A percentile compares a stretch with the other conserved stretches of the same genome.
phyloP scores from a whole-genome alignment of 73 alveolate genomes.

The Breviolum minutum region DNA sequence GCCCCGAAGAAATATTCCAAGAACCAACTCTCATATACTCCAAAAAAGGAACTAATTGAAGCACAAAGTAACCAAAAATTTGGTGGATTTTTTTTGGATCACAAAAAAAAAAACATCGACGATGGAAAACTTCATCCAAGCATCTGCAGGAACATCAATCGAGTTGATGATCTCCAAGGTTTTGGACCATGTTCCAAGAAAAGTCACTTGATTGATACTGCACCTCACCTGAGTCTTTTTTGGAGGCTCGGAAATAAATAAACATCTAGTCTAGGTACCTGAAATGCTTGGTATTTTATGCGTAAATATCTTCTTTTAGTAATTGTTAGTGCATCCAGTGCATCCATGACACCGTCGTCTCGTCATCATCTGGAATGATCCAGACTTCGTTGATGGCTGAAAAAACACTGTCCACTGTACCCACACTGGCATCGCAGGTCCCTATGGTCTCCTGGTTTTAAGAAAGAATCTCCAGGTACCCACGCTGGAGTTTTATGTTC shows the following conservation, averaged over 20 bases:
- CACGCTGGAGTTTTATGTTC: no score
- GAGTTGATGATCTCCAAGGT: constrained; percentile 54
- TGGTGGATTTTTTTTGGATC: neutral
- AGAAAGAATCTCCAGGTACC: neutral
- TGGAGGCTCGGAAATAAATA: no score
- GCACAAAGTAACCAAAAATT: no score
- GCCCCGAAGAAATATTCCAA: no score
- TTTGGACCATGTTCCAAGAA: constrained; percentile 32
- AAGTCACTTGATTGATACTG: constrained; percentile 14
- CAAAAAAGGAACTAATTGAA: no score
- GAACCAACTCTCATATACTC: no score
- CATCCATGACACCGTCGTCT: neutral
- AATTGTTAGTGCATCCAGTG: no score
- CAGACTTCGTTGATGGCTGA: constrained; percentile 62
- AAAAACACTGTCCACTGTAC: constrained; percentile 27
- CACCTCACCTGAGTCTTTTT: constrained; percentile 56
- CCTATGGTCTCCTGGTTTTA: neutral
- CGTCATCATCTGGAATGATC: constrained; percentile 23
- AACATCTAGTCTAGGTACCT: no score
- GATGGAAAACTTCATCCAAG: neutral
- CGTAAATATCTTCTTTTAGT: no score
- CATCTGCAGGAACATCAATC: constrained; percentile 34
- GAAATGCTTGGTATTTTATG: no score
- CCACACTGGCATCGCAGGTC: constrained; percentile 9
- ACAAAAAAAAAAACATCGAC: neutral